Evolutionary conservation across 768 basidiomycete genomes (phyloP).

Genomic region (Bullera alba): DNA sequence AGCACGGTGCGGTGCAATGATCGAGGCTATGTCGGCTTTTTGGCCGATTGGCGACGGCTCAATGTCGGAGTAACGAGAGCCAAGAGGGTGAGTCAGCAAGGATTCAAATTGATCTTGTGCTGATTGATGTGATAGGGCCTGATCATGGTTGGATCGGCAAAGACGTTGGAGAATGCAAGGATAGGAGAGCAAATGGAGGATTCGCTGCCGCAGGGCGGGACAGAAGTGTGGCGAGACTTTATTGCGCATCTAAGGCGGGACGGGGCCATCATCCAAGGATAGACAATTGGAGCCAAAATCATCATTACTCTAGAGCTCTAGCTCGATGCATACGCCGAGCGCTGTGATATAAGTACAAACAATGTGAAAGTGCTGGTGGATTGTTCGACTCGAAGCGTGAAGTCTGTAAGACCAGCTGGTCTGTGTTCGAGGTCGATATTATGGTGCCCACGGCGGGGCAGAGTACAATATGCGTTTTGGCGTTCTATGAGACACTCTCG

Average conservation of each 20-base stretch:
- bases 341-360: background rate
- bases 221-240: conserved; percentile 21
- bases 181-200: conserved; percentile 6
- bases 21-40: conserved; percentile 73
- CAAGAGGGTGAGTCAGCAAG: conserved; percentile 52
- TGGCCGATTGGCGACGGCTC: conserved; percentile 73
- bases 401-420: background rate
- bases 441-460: too few species aligned
- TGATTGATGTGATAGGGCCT: conserved; percentile 23
- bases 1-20: conserved; percentile 81
- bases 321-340: background rate
- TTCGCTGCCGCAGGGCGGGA: conserved; percentile 14
- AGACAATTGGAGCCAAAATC: background rate
- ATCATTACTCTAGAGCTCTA: background rate
- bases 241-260: conserved; percentile 13
- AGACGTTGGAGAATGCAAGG: conserved; percentile 22
- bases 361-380: background rate
- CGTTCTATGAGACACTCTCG: too few species aligned
- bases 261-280: conserved; percentile 7
- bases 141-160: conserved; percentile 35
- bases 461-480: too few species aligned
- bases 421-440: background rate
- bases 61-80: conserved; percentile 90
- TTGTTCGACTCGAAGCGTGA: background rate
- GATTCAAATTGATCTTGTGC: background rate